Base-by-base conservation (phyloP, 2,329 filamentous ascomycete genomes). In the Cladophialophora exuberans region DNA sequence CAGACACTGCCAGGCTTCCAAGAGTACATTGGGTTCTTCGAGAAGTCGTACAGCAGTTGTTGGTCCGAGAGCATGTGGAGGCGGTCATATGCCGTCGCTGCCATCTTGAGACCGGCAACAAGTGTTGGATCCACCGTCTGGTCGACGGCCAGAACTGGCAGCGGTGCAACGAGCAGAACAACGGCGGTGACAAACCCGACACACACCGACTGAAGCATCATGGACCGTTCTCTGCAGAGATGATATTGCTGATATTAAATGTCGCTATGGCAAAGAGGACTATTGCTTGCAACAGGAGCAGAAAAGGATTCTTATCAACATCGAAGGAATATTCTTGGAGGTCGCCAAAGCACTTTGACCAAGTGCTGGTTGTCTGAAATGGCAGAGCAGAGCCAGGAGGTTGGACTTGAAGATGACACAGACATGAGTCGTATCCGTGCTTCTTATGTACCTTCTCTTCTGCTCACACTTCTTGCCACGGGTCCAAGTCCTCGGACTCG, bases 11-110 rank as follows among this genome's bases (percentile, higher is more conserved):
- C 59, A 25, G 59, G 56, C 18, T 43, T 36, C 51, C 44, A 60
- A 11, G 59, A 54, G 22, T 53, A 47, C 51, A 45, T 53, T 13
- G 45, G 49, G 31, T 54, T 57, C 11, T 67, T 64, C 17, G 65
- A 70, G 66, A 80, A 82, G 66, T 81, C 75, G 66, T 79, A 81
- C 28, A 70, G 64, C 75, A 76, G 80, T 59, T 75, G 73, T 55
- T 76, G 67, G 20, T 66, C 66, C n/a, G 69, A 56, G 11, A 80
- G 72, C 1, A 76, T 65, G 2, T 65, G 64, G 10, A 75, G 66
- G 23, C 73, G 72, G 56, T 80, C 77, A 6, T 75, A 72, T 45
- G 74, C 71, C n/a, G 77, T 79, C 22, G 76, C 69, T 25, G 75
- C 71, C 10, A 62, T 67, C 50, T 66, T 69, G 20, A 77, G 66